Base-by-base conservation (phyloP, 2,329 filamentous ascomycete genomes). In the Claviceps maximensis region DNA sequence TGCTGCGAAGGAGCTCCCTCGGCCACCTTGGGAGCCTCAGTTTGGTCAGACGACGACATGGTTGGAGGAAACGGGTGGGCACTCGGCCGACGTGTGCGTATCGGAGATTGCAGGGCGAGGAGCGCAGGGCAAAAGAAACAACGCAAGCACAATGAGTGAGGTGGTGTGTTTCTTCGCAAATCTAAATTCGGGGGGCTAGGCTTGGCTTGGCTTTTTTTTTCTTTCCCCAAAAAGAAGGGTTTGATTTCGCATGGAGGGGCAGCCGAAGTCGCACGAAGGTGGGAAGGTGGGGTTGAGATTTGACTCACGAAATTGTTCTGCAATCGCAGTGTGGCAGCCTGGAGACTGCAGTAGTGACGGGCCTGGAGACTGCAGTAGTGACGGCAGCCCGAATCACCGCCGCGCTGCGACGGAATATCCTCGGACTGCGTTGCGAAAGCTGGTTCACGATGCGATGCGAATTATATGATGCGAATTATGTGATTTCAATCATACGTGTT, bases 21-120 rank as follows among this genome's bases (percentile, higher is more conserved):
- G 25, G 59, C 63, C 58, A 61, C 60, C 57, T 69, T 65, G 41
- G 66, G 59, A 52, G 58, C 61, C 51, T 65, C 67, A 59, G 59
- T 64, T 64, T 65, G 65, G 58, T 68, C 67, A 55, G 68, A 67
- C 60, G 68, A 67, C 60, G 66, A 66, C 68, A 70, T 71, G 58
- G 56, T 62, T 60, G 57, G 53, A 55, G 50, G 48, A 12, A 23
- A 8, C 50, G 50, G 8, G 19, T 12, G 31, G 31, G 19, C 21
- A 36, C 47, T 45, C 29, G 9, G 45, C n/a, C 49, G 36, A 41
- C 40, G 45, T 10, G 25, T 31, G 21, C 38, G 38, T 5, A 40
- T 49, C 12, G 47, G 33, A 33, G 31, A 10, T 29, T 29, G 27
- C 8, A 29, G 31, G 31, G 2, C 31, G 9, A 33, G 2, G 31